Base-by-base conservation (phyloP, 2,329 filamentous ascomycete genomes). In the Aspergillus aculeatus region DNA sequence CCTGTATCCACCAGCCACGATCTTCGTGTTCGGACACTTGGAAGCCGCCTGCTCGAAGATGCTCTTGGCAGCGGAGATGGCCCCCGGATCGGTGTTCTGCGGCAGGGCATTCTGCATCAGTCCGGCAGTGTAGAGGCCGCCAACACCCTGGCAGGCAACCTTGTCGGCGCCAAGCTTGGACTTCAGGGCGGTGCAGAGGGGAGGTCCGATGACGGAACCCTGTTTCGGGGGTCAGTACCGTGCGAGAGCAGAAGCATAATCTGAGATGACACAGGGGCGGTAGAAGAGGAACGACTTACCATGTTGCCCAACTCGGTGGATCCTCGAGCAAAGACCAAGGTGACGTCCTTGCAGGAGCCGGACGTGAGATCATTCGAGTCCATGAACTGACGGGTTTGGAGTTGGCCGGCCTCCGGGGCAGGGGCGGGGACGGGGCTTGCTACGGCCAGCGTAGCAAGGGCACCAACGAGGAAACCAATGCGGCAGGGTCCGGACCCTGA, bases 1-100 rank as follows among this genome's bases (percentile, higher is more conserved):
- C 77, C 77, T 79, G 58, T 73, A 73, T 10, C 80, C 80, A 48
- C 77, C 80, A 2, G 78, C 75, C 1, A 81, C 70, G 26, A 82
- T 74, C 49, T 74, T 70, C 0, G 80, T 71, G 26, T 75, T 66
- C 10, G 80, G 80, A 57, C 81, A 83, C 62, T 80, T 80, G 10
- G 67, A 67, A 67, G 71, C 63, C 14, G 80, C 79, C 24, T 75
- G 57, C 4, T 71, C 66, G 66, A 81, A 78, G 38, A 80, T 73
- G 6, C 71, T 67, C 29, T 73, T 74, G 35, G 77, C 79, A 56
- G 79, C 80, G 1, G 69, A 57, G 59, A 82, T 81, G 41, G 63
- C 62, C 2, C 52, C 59, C 1, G 63, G 64, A 32, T 70, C 69
- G 1, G 78, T 79, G 44, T 78, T 78, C 2, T 69, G 63, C 3